Conservation (phyloP, 495 filamentous ascomycete species). For the Rostrohypoxylon terebratum region DNA sequence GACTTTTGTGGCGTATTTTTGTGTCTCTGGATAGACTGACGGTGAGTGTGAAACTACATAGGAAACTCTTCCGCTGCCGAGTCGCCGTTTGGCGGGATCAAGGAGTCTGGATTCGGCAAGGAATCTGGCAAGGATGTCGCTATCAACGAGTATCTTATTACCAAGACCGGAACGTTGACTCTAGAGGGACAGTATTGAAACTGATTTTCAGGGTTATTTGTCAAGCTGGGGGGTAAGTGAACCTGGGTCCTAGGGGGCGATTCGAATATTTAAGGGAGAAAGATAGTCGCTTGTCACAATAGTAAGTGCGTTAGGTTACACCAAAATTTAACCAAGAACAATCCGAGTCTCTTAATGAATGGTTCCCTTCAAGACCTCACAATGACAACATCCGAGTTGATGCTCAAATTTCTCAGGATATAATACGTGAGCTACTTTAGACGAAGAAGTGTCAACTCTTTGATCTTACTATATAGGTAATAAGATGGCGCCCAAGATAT, state of each 20-base stretch:
- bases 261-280: not conserved
- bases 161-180: conserved; percentile 76
- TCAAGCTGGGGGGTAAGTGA: not conserved
- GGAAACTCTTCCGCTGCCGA: conserved; percentile 76
- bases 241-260: not conserved
- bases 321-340: not conserved
- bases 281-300: not conserved
- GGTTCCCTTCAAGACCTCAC: not conserved
- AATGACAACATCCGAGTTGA: not conserved
- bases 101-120: conserved; percentile 82
- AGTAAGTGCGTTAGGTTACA: not conserved
- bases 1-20: not conserved
- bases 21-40: not conserved
- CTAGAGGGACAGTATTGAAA: conserved; percentile 68
- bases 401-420: not conserved
- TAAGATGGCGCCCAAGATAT: conserved; percentile 12
- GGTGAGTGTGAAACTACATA: conserved; percentile 32
- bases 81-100: conserved; percentile 79
- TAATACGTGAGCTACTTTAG: not conserved
- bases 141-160: conserved; percentile 75
- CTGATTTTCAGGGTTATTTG: not conserved
- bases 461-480: conserved; percentile 22
- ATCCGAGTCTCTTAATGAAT: not conserved
- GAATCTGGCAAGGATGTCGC: conserved; percentile 80
- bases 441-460: not conserved